These are phyloP conservation scores for Rhodamnia argentea DNA, from an alignment of 345 rosid species.

Conservation along the genomic window DNA sequence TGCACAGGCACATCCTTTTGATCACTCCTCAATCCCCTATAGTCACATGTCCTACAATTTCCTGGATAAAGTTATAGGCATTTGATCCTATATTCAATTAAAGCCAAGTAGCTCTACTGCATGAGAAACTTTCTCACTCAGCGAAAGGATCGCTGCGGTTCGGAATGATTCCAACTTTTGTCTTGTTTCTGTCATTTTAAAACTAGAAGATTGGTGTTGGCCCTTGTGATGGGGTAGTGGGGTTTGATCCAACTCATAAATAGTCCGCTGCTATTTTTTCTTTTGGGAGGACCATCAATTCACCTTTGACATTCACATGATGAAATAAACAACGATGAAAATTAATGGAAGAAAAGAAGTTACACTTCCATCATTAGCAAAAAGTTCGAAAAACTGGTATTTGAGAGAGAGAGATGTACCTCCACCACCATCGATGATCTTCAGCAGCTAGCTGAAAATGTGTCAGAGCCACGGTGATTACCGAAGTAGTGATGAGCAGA, in stretches of 20 bases:
- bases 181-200: not conserved
- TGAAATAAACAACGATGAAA: not conserved
- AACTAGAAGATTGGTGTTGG: not conserved
- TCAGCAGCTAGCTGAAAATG: conserved; percentile 95
- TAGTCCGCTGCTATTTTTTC: not conserved
- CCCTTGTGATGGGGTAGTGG: not conserved
- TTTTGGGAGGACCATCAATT: not conserved
- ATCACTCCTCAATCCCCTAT: not conserved
- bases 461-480: conserved; percentile 74
- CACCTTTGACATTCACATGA: not conserved
- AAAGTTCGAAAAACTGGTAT: not conserved
- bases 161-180: not conserved
- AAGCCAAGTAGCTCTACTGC: not conserved
- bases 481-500: conserved; percentile 56
- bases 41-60: not conserved
- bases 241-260: not conserved
- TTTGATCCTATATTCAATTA: not conserved
- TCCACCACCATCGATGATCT: conserved; percentile 94
- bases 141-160: too few species aligned
- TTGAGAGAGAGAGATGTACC: conserved; percentile 21
- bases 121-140: not conserved
- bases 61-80: not conserved
- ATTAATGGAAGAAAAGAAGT: not conserved
- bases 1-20: not conserved
- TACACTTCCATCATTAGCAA: not conserved